phyloP scores from a whole-genome alignment of 106 monocot genomes.

The Acorus calamus region DNA sequence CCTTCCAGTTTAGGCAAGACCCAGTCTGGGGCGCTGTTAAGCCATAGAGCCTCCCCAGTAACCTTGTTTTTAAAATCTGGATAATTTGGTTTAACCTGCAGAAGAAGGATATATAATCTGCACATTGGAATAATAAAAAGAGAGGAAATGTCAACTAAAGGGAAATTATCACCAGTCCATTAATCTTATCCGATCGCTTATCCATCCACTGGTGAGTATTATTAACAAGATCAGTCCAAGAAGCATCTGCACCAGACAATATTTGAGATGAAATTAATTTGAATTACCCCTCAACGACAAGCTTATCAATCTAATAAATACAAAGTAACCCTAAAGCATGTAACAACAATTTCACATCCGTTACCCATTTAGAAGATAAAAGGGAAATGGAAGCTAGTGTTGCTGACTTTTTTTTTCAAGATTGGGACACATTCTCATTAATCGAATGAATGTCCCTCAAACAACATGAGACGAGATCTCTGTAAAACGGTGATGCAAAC shows the following conservation, averaged over 20 bases:
- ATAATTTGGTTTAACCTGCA: conserved; percentile 37
- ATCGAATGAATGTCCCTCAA: too few relatives aligned
- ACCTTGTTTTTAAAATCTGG: conserved; percentile 61
- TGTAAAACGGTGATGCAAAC: too few relatives aligned
- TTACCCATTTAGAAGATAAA: too few relatives aligned
- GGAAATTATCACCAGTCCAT: conserved; percentile 31
- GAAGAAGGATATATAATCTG: neutral
- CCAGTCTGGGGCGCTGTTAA: conserved; percentile 29
- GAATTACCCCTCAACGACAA: too few relatives aligned
- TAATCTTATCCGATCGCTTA: conserved; percentile 38
- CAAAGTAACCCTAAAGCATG: too few relatives aligned
- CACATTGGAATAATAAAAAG: neutral
- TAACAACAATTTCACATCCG: too few relatives aligned
- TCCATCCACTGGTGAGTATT: conserved; percentile 56
- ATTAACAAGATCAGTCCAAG: conserved; percentile 42
- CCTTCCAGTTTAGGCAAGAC: conserved; percentile 8
- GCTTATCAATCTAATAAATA: too few relatives aligned
- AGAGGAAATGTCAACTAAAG: neutral
- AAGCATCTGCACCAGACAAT: neutral
- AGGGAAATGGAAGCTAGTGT: too few relatives aligned
- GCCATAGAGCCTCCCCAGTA: conserved; percentile 39
- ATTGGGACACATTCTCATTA: too few relatives aligned
- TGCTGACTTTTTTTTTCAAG: too few relatives aligned
- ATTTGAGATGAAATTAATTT: too few relatives aligned
- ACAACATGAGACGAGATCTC: too few relatives aligned